Evolutionary conservation across 108 stramenopile genomes (phyloP).

Genomic region (Discostella stelligeroides): DNA sequence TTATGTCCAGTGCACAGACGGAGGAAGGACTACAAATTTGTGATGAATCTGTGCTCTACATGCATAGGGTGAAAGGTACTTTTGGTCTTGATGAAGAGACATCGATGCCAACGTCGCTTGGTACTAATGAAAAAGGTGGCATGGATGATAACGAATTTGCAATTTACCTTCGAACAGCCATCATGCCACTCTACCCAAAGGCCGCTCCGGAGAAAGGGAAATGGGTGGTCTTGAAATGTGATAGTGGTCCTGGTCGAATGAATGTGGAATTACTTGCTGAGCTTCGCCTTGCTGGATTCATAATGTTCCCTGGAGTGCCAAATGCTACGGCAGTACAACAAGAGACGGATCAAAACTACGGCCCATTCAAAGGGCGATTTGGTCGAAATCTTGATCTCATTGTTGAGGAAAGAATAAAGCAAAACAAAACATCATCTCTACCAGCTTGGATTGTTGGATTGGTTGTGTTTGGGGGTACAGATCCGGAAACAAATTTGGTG

Average conservation of each 20-base stretch:
- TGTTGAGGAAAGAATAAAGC: neutral
- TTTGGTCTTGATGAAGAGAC: neutral
- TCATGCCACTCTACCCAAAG: conserved; percentile 16
- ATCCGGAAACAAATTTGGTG: neutral
- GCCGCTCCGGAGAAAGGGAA: conserved; percentile 4
- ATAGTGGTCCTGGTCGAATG: conserved; percentile 14
- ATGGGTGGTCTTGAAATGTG: too few species aligned
- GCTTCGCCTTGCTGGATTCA: conserved; percentile 4
- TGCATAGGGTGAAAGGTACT: neutral
- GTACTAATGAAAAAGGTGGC: conserved; percentile 21
- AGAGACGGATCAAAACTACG: too few species aligned
- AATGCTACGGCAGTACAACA: conserved; percentile 20
- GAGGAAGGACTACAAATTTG: neutral
- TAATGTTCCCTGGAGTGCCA: conserved; percentile 18
- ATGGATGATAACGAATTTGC: conserved; percentile 16
- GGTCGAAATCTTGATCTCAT: neutral
- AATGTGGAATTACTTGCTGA: conserved; percentile 13
- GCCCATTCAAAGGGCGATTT: conserved; percentile 10
- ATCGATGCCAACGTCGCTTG: neutral
- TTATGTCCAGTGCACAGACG: neutral
- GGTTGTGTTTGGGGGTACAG: conserved; percentile 12
- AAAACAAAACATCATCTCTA: neutral
- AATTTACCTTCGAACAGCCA: neutral
- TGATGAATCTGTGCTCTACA: neutral
- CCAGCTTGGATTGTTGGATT: conserved; percentile 10